These are phyloP conservation scores for Alternaria sp. DNA, from an alignment of 2,329 filamentous ascomycete genomes.

Conservation along the genomic window DNA sequence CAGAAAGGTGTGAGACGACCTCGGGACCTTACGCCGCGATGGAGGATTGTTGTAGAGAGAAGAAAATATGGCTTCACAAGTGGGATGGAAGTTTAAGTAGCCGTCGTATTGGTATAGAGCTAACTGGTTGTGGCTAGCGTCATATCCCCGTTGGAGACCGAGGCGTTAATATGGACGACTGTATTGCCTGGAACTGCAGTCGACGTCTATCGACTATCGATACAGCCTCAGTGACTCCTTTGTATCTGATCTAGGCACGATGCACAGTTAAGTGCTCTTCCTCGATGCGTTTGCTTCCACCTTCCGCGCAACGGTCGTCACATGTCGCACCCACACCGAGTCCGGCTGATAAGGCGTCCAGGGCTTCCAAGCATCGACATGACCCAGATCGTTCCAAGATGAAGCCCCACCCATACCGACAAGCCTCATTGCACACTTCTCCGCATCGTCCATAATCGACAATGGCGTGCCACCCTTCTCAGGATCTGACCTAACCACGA, in stretches of 20 bases:
- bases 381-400: too few relatives aligned
- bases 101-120: not conserved
- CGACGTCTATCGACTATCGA: accelerated
- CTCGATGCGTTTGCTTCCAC: too few relatives aligned
- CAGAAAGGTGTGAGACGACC: not conserved
- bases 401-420: too few relatives aligned
- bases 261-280: too few relatives aligned
- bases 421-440: not conserved
- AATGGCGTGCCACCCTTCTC: too few relatives aligned
- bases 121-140: not conserved
- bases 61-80: not conserved
- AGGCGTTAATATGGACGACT: not conserved
- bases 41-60: not conserved
- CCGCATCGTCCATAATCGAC: not conserved
- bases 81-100: not conserved
- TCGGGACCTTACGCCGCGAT: not conserved
- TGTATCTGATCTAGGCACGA: too few relatives aligned
- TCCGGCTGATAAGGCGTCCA: too few relatives aligned
- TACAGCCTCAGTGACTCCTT: too few relatives aligned
- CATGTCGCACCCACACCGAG: too few relatives aligned
- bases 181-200: not conserved
- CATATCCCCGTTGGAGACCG: accelerated
- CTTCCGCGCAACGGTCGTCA: too few relatives aligned
- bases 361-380: too few relatives aligned
- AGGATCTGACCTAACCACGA: too few relatives aligned